Percentiles rank a stretch among this genome's conserved stretches.
Conservation (phyloP, 2,329 filamentous ascomycete genomes). For the Aspergillus carbonarius region DNA sequence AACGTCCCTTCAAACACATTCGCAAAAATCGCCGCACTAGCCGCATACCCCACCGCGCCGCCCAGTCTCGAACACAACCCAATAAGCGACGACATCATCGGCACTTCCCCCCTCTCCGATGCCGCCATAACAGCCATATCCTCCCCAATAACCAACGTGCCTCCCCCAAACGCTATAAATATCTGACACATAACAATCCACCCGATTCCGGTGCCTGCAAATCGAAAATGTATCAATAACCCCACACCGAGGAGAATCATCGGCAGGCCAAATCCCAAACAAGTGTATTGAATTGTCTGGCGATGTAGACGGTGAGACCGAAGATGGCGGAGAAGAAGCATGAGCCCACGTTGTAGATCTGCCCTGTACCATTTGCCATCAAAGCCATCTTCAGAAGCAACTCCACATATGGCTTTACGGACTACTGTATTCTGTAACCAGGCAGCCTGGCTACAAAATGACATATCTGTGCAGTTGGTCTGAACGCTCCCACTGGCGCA, state of each 20-base stretch:
- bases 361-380: too few relatives aligned
- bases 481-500: too few relatives aligned
- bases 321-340: conserved; percentile 53
- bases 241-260: conserved; percentile 54
- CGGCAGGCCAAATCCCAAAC: conserved; percentile 53
- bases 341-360: conserved; percentile 55
- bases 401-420: too few relatives aligned
- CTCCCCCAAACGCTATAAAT: conserved; percentile 56
- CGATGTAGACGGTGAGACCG: conserved; percentile 50
- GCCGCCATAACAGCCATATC: conserved; percentile 61
- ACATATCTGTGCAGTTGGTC: too few relatives aligned
- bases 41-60: conserved; percentile 35
- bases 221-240: conserved; percentile 58
- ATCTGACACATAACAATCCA: conserved; percentile 58
- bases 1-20: conserved; percentile 55
- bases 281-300: conserved; percentile 53
- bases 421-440: too few relatives aligned
- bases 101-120: conserved; percentile 55
- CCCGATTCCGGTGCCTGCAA: conserved; percentile 48
- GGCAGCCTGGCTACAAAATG: too few relatives aligned
- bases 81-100: conserved; percentile 43
- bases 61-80: conserved; percentile 37
- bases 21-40: conserved; percentile 54
- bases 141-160: conserved; percentile 55
- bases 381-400: too few relatives aligned